Base-by-base conservation (phyloP, 73 alveolate species). In the Stentor roeselii region DNA sequence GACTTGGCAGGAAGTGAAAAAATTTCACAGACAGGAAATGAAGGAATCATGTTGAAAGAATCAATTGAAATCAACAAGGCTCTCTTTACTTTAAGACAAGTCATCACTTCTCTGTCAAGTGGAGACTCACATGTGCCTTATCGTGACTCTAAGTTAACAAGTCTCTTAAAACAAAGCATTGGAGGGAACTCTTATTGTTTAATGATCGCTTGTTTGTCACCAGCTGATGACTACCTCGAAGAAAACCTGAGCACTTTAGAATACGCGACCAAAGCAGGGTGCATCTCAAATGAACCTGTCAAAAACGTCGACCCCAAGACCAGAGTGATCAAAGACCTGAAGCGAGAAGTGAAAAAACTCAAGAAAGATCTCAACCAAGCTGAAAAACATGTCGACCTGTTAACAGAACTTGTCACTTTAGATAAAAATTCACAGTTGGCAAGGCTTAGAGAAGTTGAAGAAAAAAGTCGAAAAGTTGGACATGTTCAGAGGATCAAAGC, bases 1-100 rank as follows among this genome's bases (percentile, higher is more conserved):
- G 99, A 97, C 89, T 89, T 97, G 80, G 99, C 99, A 15, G 99
- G 99, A 21, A 90, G 98, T 83, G 99, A 97, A 76, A 84, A 99
- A 61, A 92, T 91, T 31, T 87, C 97, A 32, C 59, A 84, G 36
- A 96, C 98, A 39, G 98, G 98, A 58, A 96, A 95, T 27, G 93
- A 91, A 91, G 98, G 99, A 31, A 59, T 91, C 37, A 95, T 90
- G 34, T 84, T 86, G 38, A 94, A 97, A 83, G 99, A 97, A 91
- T 92, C 98, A 37, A 93, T 97, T 4, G 98, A 96, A 78, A 97
- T 97, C 31, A 97, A 97, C 92, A 94, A 97, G 84, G 91, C 98
- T 42, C 93, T 97, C 27, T 93, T 95, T 84, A 94, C 99, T 3
- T 89, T 97, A 67, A 95, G 99, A 59, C 94, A 97, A 87, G 98